Conservation (phyloP, 1,139 yeast genomes). For the Candida sanyaensis region DNA sequence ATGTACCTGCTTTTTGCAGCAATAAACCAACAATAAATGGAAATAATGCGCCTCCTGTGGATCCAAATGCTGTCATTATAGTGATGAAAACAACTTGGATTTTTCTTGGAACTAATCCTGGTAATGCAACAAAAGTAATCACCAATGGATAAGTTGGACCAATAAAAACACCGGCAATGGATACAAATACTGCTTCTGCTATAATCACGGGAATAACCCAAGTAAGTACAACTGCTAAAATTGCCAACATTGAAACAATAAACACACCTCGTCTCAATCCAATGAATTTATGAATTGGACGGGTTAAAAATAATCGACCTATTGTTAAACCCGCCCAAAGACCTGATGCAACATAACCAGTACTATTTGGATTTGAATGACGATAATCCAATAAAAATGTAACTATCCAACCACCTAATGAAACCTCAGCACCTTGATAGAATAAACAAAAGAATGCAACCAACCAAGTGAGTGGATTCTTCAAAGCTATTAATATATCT, state of each 20-base stretch:
- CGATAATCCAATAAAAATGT: constrained; percentile 62
- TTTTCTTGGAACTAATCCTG: constrained; percentile 50
- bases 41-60: constrained; percentile 60
- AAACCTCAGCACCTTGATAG: constrained; percentile 71
- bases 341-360: constrained; percentile 70
- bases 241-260: constrained; percentile 31
- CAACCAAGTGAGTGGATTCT: constrained; percentile 53
- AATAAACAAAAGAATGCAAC: constrained; percentile 54
- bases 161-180: constrained; percentile 49
- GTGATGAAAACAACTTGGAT: constrained; percentile 56
- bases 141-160: constrained; percentile 61
- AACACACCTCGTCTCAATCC: constrained; percentile 55
- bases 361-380: constrained; percentile 41
- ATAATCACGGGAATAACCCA: constrained; percentile 48
- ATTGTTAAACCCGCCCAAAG: constrained; percentile 72
- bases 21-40: constrained; percentile 59
- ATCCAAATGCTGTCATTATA: constrained; percentile 59
- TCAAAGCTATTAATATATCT: constrained; percentile 33
- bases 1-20: constrained; percentile 53
- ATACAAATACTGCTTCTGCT: constrained; percentile 46
- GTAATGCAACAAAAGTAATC: constrained; percentile 43
- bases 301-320: constrained; percentile 55
- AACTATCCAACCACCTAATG: constrained; percentile 72
- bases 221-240: constrained; percentile 39
- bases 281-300: constrained; percentile 37